These are phyloP conservation scores for Epithemia pelagica DNA, from an alignment of 108 stramenopile genomes.

Conservation along the genomic window DNA sequence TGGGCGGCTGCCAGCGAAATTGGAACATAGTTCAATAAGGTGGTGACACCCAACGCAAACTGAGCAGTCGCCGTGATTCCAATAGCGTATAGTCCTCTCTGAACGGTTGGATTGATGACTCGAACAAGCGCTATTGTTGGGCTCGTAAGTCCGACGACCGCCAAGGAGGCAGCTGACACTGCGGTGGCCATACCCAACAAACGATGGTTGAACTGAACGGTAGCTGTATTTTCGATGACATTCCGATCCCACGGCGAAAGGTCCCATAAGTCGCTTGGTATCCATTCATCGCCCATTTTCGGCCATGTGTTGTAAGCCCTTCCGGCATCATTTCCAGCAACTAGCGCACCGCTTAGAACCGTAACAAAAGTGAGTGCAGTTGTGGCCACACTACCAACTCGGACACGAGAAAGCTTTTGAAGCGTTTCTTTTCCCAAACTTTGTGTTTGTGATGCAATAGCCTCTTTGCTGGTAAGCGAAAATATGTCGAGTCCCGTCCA, in stretches of 20 bases:
- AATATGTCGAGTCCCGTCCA: slow-evolving; percentile 92
- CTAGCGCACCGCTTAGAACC: slow-evolving; percentile 90
- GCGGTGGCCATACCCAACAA: slow-evolving; percentile 85
- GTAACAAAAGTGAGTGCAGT: slow-evolving; percentile 77
- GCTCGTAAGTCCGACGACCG: slow-evolving; percentile 45
- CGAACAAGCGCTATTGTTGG: slow-evolving; percentile 7
- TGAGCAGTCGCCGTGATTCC: slow-evolving; percentile 78
- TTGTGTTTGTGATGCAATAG: slow-evolving; percentile 25
- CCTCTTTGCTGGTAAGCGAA: slow-evolving; percentile 41
- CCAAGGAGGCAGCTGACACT: slow-evolving; percentile 54
- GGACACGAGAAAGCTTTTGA: slow-evolving; percentile 45
- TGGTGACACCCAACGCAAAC: slow-evolving; percentile 90
- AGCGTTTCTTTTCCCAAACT: slow-evolving; percentile 43
- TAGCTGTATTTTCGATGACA: slow-evolving; percentile 94
- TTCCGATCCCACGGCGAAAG: slow-evolving; percentile 72
- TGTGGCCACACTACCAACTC: slow-evolving; percentile 42
- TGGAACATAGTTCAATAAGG: slow-evolving; percentile 93
- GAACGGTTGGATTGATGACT: slow-evolving; percentile 62
- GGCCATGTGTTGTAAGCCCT: slow-evolving; percentile 97
- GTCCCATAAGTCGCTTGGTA: slow-evolving; percentile 71
- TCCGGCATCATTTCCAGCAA: slow-evolving; percentile 95
- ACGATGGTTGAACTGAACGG: slow-evolving; percentile 97
- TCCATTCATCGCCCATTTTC: slow-evolving; percentile 85
- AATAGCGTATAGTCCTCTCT: slow-evolving; percentile 63
- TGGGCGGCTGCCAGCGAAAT: slow-evolving; percentile 90